Conservation (phyloP, 768 basidiomycete genomes). For the Mycena haematopus region DNA sequence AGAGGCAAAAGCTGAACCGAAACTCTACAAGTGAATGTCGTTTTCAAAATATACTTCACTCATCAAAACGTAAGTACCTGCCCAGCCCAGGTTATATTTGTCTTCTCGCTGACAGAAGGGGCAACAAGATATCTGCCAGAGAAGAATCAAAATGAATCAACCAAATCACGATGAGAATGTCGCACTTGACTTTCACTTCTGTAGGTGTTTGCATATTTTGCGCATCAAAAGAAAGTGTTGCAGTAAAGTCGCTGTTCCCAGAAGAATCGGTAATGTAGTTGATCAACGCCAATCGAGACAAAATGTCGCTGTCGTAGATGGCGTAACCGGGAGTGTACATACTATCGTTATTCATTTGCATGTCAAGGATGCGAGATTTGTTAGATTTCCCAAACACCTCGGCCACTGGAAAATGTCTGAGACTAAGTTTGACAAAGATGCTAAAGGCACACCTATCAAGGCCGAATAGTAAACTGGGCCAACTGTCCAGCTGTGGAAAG, state of each 20-base stretch:
- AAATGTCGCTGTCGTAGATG: constrained; percentile 59
- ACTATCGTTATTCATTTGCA: constrained; percentile 46
- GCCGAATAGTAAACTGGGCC: constrained; percentile 65
- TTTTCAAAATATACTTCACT: neutral
- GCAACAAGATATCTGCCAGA: constrained; percentile 59
- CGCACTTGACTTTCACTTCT: constrained; percentile 51
- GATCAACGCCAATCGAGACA: constrained; percentile 56
- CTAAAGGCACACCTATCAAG: constrained; percentile 34
- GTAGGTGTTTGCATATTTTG: constrained; percentile 37
- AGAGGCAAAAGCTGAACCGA: constrained; percentile 34
- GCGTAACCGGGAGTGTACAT: constrained; percentile 57
- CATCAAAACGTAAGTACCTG: constrained; percentile 47
- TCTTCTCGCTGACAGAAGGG: constrained; percentile 55
- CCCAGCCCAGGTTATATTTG: constrained; percentile 67
- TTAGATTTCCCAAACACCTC: constrained; percentile 59
- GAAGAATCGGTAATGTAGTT: constrained; percentile 58
- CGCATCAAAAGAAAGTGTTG: constrained; percentile 47
- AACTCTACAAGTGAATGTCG: constrained; percentile 30
- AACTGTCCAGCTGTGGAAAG: constrained; percentile 60
- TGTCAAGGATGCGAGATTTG: constrained; percentile 56
- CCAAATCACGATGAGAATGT: neutral
- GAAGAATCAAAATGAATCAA: neutral
- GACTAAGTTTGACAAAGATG: neutral
- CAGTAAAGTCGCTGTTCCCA: constrained; percentile 48
- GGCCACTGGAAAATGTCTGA: constrained; percentile 38